Conservation (phyloP, 75 land plant species). For the Selaginella tamariscina region DNA sequence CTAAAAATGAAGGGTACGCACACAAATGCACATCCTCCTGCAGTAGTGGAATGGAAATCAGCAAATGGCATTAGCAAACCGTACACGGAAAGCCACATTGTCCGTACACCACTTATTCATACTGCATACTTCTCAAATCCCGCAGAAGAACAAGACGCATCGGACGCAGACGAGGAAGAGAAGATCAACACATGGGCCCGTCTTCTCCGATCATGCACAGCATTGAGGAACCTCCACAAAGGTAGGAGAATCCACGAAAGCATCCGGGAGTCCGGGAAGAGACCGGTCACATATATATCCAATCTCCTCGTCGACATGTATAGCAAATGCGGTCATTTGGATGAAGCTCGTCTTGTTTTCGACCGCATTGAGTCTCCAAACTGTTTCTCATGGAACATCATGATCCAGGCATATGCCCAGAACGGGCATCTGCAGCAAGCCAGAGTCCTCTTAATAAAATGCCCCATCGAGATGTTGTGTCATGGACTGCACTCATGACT, state of each 20-base stretch:
- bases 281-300: not conserved
- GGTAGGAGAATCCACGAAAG: not conserved
- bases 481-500: not conserved
- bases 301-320: conserved; percentile 3
- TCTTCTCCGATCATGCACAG: not conserved
- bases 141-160: not conserved
- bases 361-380: not conserved
- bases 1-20: too few species aligned
- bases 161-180: not conserved
- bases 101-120: too few species aligned
- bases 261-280: not conserved
- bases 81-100: too few species aligned
- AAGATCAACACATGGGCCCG: not conserved
- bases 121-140: too few species aligned
- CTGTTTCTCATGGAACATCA: conserved; percentile 8
- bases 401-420: conserved; percentile 1
- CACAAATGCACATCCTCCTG: too few species aligned
- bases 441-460: not conserved
- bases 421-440: conserved; percentile 3
- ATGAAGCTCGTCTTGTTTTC: not conserved
- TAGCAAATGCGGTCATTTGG: not conserved
- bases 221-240: not conserved
- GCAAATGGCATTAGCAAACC: too few species aligned
- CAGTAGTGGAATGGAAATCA: too few species aligned
- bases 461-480: not conserved